Conservation (phyloP, 78 protist species). For the Creolimax fragrantissima region DNA sequence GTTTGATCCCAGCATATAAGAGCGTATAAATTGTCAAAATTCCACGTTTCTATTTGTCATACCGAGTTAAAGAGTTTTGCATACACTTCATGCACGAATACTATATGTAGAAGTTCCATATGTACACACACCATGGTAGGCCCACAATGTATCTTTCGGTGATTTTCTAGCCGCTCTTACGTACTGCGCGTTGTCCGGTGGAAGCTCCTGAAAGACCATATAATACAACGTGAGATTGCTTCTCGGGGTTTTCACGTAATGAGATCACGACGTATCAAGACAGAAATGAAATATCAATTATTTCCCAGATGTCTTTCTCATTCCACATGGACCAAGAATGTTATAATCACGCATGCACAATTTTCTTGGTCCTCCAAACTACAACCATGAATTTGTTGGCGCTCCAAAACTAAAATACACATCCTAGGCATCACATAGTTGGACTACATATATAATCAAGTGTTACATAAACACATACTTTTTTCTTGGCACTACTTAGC, state of each 20-base stretch:
- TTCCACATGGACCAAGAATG: not conserved
- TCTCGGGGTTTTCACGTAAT: not conserved
- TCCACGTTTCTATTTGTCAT: too few relatives aligned
- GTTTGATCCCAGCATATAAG: too few relatives aligned
- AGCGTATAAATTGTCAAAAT: too few relatives aligned
- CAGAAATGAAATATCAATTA: not conserved
- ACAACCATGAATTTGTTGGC: not conserved
- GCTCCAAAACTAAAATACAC: too few relatives aligned
- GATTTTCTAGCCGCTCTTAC: not conserved
- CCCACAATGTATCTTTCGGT: constrained; percentile 13
- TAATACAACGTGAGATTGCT: not conserved
- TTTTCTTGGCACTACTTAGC: constrained; percentile 5
- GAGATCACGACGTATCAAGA: not conserved
- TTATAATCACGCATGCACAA: not conserved
- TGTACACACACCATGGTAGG: not conserved
- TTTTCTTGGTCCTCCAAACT: not conserved
- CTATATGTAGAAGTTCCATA: too few relatives aligned
- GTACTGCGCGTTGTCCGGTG: constrained; percentile 26
- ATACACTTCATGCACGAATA: too few relatives aligned
- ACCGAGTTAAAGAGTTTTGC: too few relatives aligned
- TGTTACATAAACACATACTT: not conserved
- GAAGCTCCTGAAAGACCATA: not conserved
- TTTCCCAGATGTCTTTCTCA: not conserved
- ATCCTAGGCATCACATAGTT: not conserved
- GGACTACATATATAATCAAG: not conserved